These are phyloP conservation scores for Sporothrix humicola DNA, from an alignment of 2,329 filamentous ascomycete species.

Conservation along the genomic window DNA sequence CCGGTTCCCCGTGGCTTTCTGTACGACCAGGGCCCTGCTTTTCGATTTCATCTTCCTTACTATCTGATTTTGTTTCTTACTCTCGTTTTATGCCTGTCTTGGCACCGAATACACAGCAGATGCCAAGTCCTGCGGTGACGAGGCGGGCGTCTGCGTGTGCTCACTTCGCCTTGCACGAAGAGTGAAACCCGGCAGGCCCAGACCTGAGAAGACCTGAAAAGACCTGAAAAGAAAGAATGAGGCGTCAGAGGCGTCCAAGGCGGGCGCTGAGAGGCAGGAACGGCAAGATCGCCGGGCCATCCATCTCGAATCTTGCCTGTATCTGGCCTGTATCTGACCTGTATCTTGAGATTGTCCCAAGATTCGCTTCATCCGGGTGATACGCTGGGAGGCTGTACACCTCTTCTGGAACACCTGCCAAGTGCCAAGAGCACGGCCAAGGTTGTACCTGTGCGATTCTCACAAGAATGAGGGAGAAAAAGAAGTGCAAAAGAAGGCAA, in stretches of 20 bases:
- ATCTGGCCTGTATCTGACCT: too few species aligned
- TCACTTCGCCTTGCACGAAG: too few species aligned
- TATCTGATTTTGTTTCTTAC: not conserved
- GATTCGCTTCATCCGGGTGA: not conserved
- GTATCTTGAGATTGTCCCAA: not conserved
- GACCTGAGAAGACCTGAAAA: not conserved
- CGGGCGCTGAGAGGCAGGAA: too few species aligned
- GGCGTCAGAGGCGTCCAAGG: too few species aligned
- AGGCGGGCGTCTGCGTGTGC: not conserved
- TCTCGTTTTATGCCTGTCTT: conserved; percentile 1
- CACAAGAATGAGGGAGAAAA: not conserved
- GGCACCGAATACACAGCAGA: conserved; percentile 29
- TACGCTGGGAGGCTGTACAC: not conserved
- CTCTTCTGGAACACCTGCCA: conserved; percentile 5
- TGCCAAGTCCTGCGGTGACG: conserved; percentile 31
- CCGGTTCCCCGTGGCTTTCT: not conserved
- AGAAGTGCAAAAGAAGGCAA: too few species aligned
- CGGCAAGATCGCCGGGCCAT: too few species aligned
- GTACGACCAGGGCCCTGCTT: not conserved
- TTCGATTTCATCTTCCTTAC: not conserved
- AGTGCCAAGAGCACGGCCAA: not conserved
- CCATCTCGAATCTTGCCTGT: too few species aligned
- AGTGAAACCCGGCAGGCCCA: not conserved
- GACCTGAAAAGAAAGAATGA: too few species aligned
- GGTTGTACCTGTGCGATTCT: too few species aligned